Conservation (phyloP, 371 early-diverging fungal species). For the Mucor ambiguus region DNA sequence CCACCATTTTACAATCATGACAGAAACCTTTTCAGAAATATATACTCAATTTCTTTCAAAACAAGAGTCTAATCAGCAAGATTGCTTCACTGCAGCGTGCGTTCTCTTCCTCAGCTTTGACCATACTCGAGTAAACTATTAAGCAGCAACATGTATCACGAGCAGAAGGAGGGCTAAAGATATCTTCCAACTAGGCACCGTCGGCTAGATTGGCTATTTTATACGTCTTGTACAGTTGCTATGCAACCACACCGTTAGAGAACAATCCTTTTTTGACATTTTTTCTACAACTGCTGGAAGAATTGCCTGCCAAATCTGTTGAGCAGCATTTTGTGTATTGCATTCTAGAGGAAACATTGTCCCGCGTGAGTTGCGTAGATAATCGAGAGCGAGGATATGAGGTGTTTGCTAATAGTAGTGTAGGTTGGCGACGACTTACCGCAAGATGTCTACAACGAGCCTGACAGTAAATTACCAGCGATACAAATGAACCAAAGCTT, state of each 20-base stretch:
- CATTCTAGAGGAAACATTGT: slow-evolving; percentile 37
- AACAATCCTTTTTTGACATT: slow-evolving; percentile 50
- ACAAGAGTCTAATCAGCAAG: slow-evolving; percentile 11
- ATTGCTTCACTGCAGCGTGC: slow-evolving; percentile 19
- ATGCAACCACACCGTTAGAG: slow-evolving; percentile 32
- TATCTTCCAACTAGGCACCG: slow-evolving; percentile 12
- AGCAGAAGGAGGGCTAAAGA: background rate
- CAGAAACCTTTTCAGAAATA: slow-evolving; percentile 16
- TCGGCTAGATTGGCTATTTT: slow-evolving; percentile 34
- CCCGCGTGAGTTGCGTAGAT: slow-evolving; percentile 21
- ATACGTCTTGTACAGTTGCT: slow-evolving; percentile 42
- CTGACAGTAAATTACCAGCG: slow-evolving; percentile 11
- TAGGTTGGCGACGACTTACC: slow-evolving; percentile 31
- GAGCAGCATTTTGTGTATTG: slow-evolving; percentile 43
- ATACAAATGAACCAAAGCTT: slow-evolving; percentile 8
- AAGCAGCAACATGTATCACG: background rate
- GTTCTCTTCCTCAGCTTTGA: slow-evolving; percentile 21
- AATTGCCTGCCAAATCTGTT: slow-evolving; percentile 15
- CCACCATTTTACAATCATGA: background rate
- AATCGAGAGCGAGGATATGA: background rate
- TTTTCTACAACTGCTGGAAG: slow-evolving; percentile 40
- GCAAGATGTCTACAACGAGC: slow-evolving; percentile 23
- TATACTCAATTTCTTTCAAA: slow-evolving; percentile 1
- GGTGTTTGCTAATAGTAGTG: background rate
- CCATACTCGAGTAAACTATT: slow-evolving; percentile 9